Percentiles rank a stretch among this genome's conserved stretches.
These are phyloP conservation scores for Emmonsiellopsis sp. DNA, from an alignment of 2,329 filamentous ascomycete genomes.

Conservation along the genomic window DNA sequence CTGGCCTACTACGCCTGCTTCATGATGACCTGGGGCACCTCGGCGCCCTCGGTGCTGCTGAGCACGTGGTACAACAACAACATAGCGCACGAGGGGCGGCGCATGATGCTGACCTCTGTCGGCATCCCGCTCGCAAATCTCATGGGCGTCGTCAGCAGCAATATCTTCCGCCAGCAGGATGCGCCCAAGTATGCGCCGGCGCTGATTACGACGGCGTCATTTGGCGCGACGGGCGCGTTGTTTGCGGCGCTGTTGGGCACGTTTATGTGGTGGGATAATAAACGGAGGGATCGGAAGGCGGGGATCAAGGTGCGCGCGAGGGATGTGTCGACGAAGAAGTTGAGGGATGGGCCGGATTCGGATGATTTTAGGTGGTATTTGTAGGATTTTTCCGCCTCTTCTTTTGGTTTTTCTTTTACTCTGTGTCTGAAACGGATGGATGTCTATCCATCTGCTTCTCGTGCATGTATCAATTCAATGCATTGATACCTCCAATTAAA, in stretches of 20 bases:
- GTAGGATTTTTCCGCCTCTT: no score
- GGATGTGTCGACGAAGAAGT: constrained; percentile 47
- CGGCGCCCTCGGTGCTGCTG: constrained; percentile 61
- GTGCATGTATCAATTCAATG: neutral
- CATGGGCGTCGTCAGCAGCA: constrained; percentile 62
- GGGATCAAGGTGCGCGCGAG: constrained; percentile 47
- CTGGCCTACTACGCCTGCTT: constrained; percentile 68
- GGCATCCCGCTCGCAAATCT: constrained; percentile 67
- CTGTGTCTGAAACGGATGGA: neutral
- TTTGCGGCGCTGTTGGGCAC: constrained; percentile 47
- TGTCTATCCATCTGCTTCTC: neutral
- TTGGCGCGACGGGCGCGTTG: constrained; percentile 50
- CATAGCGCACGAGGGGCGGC: constrained; percentile 64
- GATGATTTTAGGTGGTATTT: constrained; percentile 51
- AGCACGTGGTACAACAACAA: constrained; percentile 75
- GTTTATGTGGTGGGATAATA: constrained; percentile 59
- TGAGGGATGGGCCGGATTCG: constrained; percentile 46
- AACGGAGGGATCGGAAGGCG: constrained; percentile 46
- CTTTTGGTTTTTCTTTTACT: neutral
- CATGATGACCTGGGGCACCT: constrained; percentile 76
- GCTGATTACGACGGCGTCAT: constrained; percentile 53
- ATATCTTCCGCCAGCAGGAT: constrained; percentile 57
- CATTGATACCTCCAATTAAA: no score
- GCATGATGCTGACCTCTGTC: constrained; percentile 60
- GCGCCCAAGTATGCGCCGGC: constrained; percentile 59